Evolutionary conservation across 495 filamentous ascomycete genomes (phyloP).

Genomic region (Achaetomiella virescens): DNA sequence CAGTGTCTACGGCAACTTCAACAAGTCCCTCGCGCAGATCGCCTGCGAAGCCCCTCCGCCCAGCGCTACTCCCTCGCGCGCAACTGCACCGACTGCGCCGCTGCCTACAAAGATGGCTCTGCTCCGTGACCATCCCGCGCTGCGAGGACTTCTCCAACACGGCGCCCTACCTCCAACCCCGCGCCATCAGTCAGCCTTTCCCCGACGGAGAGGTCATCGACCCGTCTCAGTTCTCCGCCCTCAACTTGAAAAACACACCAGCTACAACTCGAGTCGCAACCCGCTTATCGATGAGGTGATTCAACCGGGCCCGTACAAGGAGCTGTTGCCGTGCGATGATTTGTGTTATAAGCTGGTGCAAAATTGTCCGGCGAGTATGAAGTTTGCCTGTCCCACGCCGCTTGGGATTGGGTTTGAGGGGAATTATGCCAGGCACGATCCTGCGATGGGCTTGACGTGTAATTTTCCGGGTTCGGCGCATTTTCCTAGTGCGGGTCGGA

Average conservation of each 20-base stretch:
- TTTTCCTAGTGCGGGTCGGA: conserved; percentile 21
- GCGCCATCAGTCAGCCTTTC: conserved; percentile 63
- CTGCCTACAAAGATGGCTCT: conserved; percentile 92
- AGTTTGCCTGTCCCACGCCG: conserved; percentile 67
- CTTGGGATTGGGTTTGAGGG: conserved; percentile 46
- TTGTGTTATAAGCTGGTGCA: conserved; percentile 78
- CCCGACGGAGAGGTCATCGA: conserved; percentile 56
- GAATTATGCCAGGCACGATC: conserved; percentile 56
- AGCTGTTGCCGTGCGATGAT: conserved; percentile 78
- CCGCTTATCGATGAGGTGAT: conserved; percentile 62
- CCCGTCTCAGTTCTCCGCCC: conserved; percentile 13
- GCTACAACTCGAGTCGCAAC: conserved; percentile 58
- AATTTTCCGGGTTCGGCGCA: conserved; percentile 44
- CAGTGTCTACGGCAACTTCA: conserved; percentile 64
- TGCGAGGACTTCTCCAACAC: conserved; percentile 72
- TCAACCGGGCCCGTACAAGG: conserved; percentile 85
- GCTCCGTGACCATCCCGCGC: conserved; percentile 82
- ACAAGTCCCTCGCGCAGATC: conserved; percentile 71
- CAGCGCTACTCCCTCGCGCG: conserved; percentile 73
- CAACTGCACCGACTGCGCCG: conserved; percentile 66
- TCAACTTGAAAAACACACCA: conserved; percentile 16
- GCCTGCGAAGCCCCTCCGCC: conserved; percentile 67
- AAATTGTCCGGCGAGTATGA: conserved; percentile 73
- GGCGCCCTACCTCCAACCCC: conserved; percentile 52
- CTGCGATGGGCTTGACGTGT: conserved; percentile 30